These are phyloP conservation scores for Fraxinus floribunda DNA, from an alignment of 305 asterid genomes.

Conservation along the genomic window DNA sequence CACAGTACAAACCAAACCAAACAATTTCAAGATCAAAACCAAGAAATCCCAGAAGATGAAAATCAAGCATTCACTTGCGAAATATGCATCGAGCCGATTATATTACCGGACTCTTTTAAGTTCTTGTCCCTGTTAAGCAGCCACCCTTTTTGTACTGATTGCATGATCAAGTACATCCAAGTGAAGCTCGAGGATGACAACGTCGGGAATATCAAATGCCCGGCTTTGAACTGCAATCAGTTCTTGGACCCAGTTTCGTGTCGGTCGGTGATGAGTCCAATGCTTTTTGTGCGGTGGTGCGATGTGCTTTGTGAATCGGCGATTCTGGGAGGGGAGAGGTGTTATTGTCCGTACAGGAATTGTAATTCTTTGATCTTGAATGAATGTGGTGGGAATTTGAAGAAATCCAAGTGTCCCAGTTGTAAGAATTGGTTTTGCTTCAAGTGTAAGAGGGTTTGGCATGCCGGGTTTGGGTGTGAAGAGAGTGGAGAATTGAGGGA, in stretches of 20 bases:
- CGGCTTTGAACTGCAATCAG: slow-evolving; percentile 46
- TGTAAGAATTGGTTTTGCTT: slow-evolving; percentile 44
- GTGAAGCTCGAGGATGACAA: slow-evolving; percentile 59
- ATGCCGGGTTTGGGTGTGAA: slow-evolving; percentile 47
- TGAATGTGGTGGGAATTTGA: slow-evolving; percentile 48
- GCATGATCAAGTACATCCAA: slow-evolving; percentile 61
- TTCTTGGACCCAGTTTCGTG: slow-evolving; percentile 57
- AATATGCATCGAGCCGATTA: slow-evolving; percentile 67
- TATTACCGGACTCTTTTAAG: slow-evolving; percentile 2
- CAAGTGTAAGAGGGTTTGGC: slow-evolving; percentile 45
- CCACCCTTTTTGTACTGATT: slow-evolving; percentile 71
- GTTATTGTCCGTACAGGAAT: slow-evolving; percentile 58
- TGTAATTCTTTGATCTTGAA: slow-evolving; percentile 59
- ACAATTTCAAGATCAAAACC: background rate
- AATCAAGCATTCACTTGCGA: slow-evolving; percentile 55
- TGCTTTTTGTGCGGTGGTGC: slow-evolving; percentile 53
- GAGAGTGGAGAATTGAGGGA: slow-evolving; percentile 40
- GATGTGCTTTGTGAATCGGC: slow-evolving; percentile 43
- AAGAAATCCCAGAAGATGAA: slow-evolving; percentile 5
- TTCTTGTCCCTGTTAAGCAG: no score
- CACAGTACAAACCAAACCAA: background rate
- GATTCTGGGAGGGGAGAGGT: slow-evolving; percentile 31
- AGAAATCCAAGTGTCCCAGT: slow-evolving; percentile 38
- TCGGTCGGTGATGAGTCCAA: slow-evolving; percentile 32
- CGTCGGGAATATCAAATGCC: slow-evolving; percentile 51